Percentiles rank a stretch among this genome's conserved stretches.
Evolutionary conservation across 352 stramenopile genomes (phyloP).

Genomic region (Phytophthora sp.): DNA sequence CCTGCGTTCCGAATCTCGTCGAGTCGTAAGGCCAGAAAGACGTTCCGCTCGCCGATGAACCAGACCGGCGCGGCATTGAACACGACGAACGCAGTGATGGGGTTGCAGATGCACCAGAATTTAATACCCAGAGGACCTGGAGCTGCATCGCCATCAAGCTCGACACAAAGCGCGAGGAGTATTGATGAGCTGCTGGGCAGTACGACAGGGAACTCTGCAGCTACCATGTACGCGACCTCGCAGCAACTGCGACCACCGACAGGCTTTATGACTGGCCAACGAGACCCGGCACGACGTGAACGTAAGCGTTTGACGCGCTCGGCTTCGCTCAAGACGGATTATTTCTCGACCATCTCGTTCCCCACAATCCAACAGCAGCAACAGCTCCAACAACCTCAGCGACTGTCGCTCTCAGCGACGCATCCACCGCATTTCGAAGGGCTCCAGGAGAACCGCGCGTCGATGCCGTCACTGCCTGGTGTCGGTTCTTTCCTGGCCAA

Average conservation of each 20-base stretch:
- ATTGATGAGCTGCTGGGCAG: slow-evolving; percentile 57
- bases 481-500: slow-evolving; percentile 42
- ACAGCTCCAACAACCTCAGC: slow-evolving; percentile 34
- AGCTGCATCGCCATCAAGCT: slow-evolving; percentile 5
- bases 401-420: slow-evolving; percentile 41
- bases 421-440: slow-evolving; percentile 42
- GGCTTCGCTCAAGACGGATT: slow-evolving; percentile 77
- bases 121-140: slow-evolving; percentile 11
- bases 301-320: slow-evolving; percentile 76
- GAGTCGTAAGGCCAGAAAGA: slow-evolving; percentile 83
- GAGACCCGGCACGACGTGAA: slow-evolving; percentile 56
- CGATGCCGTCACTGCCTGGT: slow-evolving; percentile 45
- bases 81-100: slow-evolving; percentile 10
- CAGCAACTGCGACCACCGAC: slow-evolving; percentile 32
- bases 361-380: slow-evolving; percentile 40
- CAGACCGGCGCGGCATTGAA: slow-evolving; percentile 22
- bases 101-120: slow-evolving; percentile 19
- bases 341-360: slow-evolving; percentile 64
- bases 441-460: slow-evolving; percentile 36
- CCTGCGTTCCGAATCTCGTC: slow-evolving; percentile 82
- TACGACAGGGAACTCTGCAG: slow-evolving; percentile 13
- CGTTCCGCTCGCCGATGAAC: slow-evolving; percentile 59
- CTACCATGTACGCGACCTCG: slow-evolving; percentile 26
- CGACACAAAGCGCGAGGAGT: slow-evolving; percentile 37
- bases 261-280: slow-evolving; percentile 38